Base-by-base conservation (phyloP, 2,329 filamentous ascomycete genomes). In the Leptographium galeiforme region DNA sequence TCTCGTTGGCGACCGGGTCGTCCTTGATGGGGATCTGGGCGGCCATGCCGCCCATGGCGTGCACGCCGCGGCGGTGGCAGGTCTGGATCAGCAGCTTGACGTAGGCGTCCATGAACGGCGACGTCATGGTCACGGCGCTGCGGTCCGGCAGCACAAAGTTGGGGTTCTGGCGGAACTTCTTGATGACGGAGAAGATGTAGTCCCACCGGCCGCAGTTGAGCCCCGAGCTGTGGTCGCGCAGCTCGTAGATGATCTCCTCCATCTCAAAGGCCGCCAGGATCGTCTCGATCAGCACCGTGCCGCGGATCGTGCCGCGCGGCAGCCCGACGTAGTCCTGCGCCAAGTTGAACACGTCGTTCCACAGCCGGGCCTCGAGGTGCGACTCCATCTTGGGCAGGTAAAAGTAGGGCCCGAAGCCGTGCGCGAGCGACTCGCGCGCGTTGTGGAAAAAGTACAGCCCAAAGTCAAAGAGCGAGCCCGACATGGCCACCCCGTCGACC, bases 241-340 rank as follows among this genome's bases (percentile, higher is more conserved):
- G 84, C 75, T 97, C 93, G 71, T 96, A 98, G 72, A 98, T 97
- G 72, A 98, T 97, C 82, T 98, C 93, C 64, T 98, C 93, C 93
- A 98, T 98, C 78, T 98, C 93, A 65, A 98, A 98, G 16, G 91
- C 93, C 44, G 93, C 93, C 45, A 91, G 79, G 68, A 98, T 97
- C 54, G 93, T 97, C 79, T 98, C 93, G 65, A 98, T 97, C 62
- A 98, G 75, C 41, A 97, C 91, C 4, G 93, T 98, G 57, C 81
- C 93, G 62, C 93, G 86, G 70, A 97, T 95, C 53, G 89, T 97
- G 53, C 93, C 93, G 56, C 93, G 81, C 53, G 80, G 80, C 73
- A 98, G 85, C 61, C 87, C 87, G 65, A 96, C 81, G 72, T 86
- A 89, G 73, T 98, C 93, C 72, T 98, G 93, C 13, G 83, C 84